A percentile compares a stretch with the other conserved stretches of the same genome.
Conservation (phyloP, 2,329 filamentous ascomycete species). For the Cladosporium oxysporum region DNA sequence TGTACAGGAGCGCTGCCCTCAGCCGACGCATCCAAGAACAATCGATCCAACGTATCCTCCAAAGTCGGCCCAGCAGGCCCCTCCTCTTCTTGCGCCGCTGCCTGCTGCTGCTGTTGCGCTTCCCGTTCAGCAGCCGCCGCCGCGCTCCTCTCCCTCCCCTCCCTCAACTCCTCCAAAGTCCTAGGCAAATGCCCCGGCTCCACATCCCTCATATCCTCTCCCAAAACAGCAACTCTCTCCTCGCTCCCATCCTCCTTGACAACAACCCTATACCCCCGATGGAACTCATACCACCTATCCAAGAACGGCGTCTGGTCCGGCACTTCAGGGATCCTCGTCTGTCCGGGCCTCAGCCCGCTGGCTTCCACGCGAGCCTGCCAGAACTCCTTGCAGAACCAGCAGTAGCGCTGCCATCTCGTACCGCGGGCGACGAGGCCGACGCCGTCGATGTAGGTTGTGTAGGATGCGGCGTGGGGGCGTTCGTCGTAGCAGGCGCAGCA, state of each 20-base stretch:
- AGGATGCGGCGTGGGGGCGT: slow-evolving; percentile 44
- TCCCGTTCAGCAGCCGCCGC: slow-evolving; percentile 22
- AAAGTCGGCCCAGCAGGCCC: slow-evolving; percentile 29
- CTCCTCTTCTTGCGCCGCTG: neutral
- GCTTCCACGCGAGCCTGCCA: slow-evolving; percentile 49
- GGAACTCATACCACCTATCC: slow-evolving; percentile 51
- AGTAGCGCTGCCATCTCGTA: slow-evolving; percentile 53
- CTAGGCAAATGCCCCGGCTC: slow-evolving; percentile 50
- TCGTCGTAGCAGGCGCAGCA: slow-evolving; percentile 38
- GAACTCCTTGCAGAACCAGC: slow-evolving; percentile 55
- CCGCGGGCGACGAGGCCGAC: slow-evolving; percentile 52
- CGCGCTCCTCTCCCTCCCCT: slow-evolving; percentile 34
- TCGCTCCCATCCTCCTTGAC: slow-evolving; percentile 46
- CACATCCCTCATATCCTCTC: slow-evolving; percentile 51
- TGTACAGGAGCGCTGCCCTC: slow-evolving; percentile 27
- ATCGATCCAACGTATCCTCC: slow-evolving; percentile 38
- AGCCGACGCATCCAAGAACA: slow-evolving; percentile 35
- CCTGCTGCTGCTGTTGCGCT: neutral
- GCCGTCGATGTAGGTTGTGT: slow-evolving; percentile 52
- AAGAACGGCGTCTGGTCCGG: slow-evolving; percentile 52
- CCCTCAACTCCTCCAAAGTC: slow-evolving; percentile 48
- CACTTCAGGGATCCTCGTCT: slow-evolving; percentile 49
- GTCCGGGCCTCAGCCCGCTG: slow-evolving; percentile 44
- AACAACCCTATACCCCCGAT: slow-evolving; percentile 48
- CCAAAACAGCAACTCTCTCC: slow-evolving; percentile 47